Evolutionary conservation across 2,329 filamentous ascomycete species (phyloP).

Genomic region (Epichloe sp.): DNA sequence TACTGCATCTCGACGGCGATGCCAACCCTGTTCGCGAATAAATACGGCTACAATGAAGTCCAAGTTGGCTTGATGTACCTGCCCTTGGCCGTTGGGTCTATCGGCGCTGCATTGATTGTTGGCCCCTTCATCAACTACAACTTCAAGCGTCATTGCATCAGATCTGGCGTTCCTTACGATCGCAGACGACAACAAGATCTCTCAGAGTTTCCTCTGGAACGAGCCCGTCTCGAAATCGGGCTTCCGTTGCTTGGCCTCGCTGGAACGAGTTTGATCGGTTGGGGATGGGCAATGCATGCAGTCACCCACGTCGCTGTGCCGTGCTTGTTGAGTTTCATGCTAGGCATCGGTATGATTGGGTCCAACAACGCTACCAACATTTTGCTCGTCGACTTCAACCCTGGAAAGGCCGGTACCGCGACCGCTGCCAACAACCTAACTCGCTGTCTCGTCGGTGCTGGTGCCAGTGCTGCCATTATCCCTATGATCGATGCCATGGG

Average conservation of each 20-base stretch:
- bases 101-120: conserved; percentile 29
- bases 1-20: conserved; percentile 33
- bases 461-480: conserved; percentile 35
- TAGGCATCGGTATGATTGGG: conserved; percentile 37
- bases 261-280: conserved; percentile 31
- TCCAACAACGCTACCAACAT: conserved; percentile 40
- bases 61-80: conserved; percentile 41
- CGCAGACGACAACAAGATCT: conserved; percentile 38
- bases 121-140: conserved; percentile 54
- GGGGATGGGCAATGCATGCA: conserved; percentile 39
- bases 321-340: conserved; percentile 31
- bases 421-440: conserved; percentile 44
- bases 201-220: conserved; percentile 36
- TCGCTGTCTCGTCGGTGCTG: conserved; percentile 41
- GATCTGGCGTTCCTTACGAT: conserved; percentile 38
- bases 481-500: conserved; percentile 37
- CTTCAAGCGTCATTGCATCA: conserved; percentile 46
- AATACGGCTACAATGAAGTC: conserved; percentile 47
- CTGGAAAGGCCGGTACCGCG: conserved; percentile 36
- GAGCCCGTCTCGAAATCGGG: conserved; percentile 34
- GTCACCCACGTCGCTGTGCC: conserved; percentile 30
- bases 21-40: conserved; percentile 28
- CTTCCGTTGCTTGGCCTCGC: conserved; percentile 38
- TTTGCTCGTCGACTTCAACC: conserved; percentile 43
- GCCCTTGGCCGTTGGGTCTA: conserved; percentile 36